Conservation (phyloP, 2,329 filamentous ascomycete genomes). For the Cladophialophora chaetospira region DNA sequence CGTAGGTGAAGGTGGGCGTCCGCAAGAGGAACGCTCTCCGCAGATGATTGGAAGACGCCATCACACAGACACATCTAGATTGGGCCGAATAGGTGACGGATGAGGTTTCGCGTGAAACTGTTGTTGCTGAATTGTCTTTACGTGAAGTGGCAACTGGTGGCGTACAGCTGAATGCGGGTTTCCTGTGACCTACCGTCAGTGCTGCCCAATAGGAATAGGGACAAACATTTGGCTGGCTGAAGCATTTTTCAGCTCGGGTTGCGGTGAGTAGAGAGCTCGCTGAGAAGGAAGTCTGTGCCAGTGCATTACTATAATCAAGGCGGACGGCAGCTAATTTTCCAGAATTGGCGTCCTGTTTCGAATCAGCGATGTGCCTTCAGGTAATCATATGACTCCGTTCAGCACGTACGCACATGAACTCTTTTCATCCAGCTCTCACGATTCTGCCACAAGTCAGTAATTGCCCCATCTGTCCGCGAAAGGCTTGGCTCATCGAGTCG, state of each 20-base stretch:
- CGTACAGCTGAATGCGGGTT: not conserved
- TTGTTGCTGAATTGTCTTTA: not conserved
- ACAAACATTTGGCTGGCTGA: not conserved
- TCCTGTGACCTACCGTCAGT: not conserved
- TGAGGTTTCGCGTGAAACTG: not conserved
- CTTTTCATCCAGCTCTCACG: too few species aligned
- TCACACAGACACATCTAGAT: not conserved
- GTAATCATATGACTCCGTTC: too few species aligned
- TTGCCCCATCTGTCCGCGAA: too few species aligned
- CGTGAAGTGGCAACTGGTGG: not conserved
- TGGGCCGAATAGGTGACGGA: not conserved
- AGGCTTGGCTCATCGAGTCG: too few species aligned
- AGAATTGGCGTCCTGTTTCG: too few species aligned
- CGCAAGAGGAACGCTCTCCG: not conserved
- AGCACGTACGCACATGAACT: too few species aligned
- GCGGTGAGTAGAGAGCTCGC: not conserved
- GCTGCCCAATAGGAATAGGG: not conserved
- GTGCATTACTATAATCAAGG: too few species aligned
- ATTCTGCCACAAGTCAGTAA: too few species aligned
- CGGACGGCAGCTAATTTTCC: too few species aligned
- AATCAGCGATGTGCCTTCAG: too few species aligned
- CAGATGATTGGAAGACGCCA: slow-evolving; percentile 1
- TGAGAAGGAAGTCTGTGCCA: too few species aligned
- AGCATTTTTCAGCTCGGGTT: slow-evolving; percentile 3
- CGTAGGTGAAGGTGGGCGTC: not conserved